Conservation (phyloP, 2,329 filamentous ascomycete genomes). For the Rhynchosporium agropyri region DNA sequence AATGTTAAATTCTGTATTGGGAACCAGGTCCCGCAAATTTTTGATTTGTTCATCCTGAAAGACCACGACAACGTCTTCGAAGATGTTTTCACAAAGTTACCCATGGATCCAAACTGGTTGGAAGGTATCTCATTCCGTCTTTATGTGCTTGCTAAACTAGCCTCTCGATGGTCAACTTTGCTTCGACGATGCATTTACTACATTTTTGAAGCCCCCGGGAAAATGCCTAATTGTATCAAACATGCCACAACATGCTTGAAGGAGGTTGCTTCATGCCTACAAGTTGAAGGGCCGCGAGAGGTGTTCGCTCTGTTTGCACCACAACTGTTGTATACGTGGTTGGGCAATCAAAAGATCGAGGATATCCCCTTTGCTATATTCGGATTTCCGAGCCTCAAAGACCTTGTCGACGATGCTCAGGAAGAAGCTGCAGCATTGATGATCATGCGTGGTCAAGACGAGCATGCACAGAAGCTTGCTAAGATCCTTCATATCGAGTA, state of each 20-base stretch:
- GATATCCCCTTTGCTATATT: slow-evolving; percentile 86
- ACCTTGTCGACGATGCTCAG: slow-evolving; percentile 71
- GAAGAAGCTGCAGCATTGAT: slow-evolving; percentile 80
- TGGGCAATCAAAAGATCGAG: slow-evolving; percentile 66
- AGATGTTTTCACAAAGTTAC: slow-evolving; percentile 80
- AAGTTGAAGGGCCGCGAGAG: slow-evolving; percentile 65
- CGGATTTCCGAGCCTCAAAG: slow-evolving; percentile 68
- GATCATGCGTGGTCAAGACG: slow-evolving; percentile 76
- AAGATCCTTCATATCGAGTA: slow-evolving; percentile 56
- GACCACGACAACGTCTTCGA: slow-evolving; percentile 83
- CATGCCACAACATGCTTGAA: slow-evolving; percentile 75
- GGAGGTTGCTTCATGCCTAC: slow-evolving; percentile 65
- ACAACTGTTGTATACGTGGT: slow-evolving; percentile 90
- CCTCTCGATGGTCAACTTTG: slow-evolving; percentile 82
- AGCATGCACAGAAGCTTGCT: slow-evolving; percentile 63
- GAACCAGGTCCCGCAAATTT: slow-evolving; percentile 70
- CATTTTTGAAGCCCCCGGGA: slow-evolving; percentile 87
- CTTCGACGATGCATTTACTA: slow-evolving; percentile 87
- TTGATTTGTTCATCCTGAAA: slow-evolving; percentile 79
- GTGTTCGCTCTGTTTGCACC: slow-evolving; percentile 85
- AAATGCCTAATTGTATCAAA: slow-evolving; percentile 62
- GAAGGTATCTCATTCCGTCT: slow-evolving; percentile 88
- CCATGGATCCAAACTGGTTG: slow-evolving; percentile 66
- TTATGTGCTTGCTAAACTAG: slow-evolving; percentile 74
- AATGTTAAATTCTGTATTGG: slow-evolving; percentile 77